Evolutionary conservation across 345 rosid species (phyloP).

Genomic region (Salix exigua): DNA sequence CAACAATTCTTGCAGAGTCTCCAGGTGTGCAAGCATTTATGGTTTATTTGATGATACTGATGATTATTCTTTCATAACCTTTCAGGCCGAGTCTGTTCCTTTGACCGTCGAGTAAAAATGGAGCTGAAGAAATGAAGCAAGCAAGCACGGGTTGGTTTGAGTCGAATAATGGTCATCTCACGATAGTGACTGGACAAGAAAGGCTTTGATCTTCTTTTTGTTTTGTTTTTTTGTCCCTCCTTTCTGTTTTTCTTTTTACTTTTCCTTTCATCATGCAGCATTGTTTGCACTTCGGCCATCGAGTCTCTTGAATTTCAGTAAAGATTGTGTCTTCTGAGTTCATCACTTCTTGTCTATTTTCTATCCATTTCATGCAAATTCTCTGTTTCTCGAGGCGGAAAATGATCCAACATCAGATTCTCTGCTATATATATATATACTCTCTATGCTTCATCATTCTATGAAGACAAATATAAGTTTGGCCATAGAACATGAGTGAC

Average conservation of each 20-base stretch:
- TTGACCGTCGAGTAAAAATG: slow-evolving; percentile 32
- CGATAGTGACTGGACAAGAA: slow-evolving; percentile 13
- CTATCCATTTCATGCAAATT: not conserved
- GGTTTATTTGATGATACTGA: not conserved
- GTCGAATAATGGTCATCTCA: slow-evolving; percentile 22
- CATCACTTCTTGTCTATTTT: not conserved
- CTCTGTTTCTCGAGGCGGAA: not conserved
- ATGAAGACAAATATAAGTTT: not conserved
- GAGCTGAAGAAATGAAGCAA: not conserved
- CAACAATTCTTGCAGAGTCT: not conserved
- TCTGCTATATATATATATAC: too few relatives aligned
- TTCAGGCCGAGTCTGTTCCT: slow-evolving; percentile 84
- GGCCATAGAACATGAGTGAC: too few relatives aligned
- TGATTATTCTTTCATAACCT: not conserved
- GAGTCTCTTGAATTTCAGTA: slow-evolving; percentile 20
- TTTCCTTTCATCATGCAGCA: not conserved
- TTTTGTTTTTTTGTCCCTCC: not conserved
- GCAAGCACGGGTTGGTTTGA: not conserved
- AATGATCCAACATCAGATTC: not conserved
- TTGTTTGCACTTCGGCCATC: slow-evolving; percentile 9
- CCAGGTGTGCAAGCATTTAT: not conserved
- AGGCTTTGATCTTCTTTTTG: slow-evolving; percentile 5
- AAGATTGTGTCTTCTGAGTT: slow-evolving; percentile 7
- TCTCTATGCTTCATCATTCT: not conserved
- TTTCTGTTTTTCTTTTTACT: not conserved